These are phyloP conservation scores for Moesziomyces sp. DNA, from an alignment of 1,284 basidiomycete species.

Conservation along the genomic window DNA sequence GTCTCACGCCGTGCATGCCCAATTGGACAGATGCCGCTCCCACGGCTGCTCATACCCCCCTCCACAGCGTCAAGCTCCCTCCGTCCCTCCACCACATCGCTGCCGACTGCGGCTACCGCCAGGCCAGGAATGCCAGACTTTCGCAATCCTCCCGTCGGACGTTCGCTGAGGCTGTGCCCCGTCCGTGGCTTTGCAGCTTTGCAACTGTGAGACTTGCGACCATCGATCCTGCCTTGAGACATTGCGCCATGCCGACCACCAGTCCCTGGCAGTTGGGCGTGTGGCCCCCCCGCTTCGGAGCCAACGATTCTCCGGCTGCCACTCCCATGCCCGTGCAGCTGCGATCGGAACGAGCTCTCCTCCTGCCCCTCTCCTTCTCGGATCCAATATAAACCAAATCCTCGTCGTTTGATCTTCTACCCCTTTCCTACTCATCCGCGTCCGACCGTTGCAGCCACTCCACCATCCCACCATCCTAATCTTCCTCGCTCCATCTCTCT, in stretches of 20 bases:
- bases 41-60: not conserved
- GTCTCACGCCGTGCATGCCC: conserved; percentile 70
- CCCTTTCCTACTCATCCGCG: not conserved
- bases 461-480: not conserved
- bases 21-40: not conserved
- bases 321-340: not conserved
- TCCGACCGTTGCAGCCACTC: not conserved
- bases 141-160: no score
- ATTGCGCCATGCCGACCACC: no score
- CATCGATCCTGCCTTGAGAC: no score
- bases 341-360: not conserved
- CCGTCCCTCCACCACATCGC: no score
- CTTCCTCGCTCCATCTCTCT: not conserved
- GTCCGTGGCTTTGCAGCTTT: no score
- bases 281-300: not conserved
- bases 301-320: not conserved
- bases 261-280: not conserved
- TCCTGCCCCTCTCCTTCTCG: not conserved
- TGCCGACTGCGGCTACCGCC: no score
- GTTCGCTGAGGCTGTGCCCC: no score
- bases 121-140: no score
- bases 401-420: not conserved
- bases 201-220: no score
- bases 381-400: conserved; percentile 13
- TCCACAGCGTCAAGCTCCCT: not conserved